A percentile compares a stretch with the other conserved stretches of the same genome.
Evolutionary conservation across 1,284 basidiomycete species (phyloP).

Genomic region (Naganishia sp.): DNA sequence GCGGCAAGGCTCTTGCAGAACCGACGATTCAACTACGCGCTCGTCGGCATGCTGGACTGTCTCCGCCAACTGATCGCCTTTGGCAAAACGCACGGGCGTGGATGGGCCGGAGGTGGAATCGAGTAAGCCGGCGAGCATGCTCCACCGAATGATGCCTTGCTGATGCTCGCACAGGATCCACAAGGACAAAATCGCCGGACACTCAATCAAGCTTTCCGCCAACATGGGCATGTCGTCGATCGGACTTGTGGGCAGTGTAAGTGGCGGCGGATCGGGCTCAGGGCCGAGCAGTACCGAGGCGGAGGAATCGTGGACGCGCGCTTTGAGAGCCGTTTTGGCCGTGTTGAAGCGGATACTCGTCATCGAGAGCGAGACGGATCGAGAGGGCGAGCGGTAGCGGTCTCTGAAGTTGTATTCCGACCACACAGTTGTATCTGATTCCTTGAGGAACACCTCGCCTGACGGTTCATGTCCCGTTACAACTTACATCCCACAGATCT

Average conservation of each 20-base stretch:
- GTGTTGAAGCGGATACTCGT: conserved; percentile 69
- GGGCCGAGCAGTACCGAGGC: conserved; percentile 35
- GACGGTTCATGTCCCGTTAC: no score
- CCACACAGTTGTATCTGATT: conserved; percentile 10
- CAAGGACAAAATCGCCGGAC: conserved; percentile 94
- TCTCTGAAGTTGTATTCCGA: background rate
- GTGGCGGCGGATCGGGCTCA: conserved; percentile 12
- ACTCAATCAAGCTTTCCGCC: conserved; percentile 90
- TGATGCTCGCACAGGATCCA: conserved; percentile 63
- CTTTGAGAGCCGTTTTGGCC: conserved; percentile 83
- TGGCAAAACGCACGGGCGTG: conserved; percentile 70
- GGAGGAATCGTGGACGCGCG: conserved; percentile 94
- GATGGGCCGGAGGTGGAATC: conserved; percentile 74
- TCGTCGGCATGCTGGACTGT: conserved; percentile 94
- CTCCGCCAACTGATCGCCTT: conserved; percentile 85
- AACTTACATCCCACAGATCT: background rate
- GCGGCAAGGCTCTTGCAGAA: conserved; percentile 78
- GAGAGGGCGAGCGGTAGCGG: background rate
- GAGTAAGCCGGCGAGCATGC: conserved; percentile 38
- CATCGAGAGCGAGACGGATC: conserved; percentile 49
- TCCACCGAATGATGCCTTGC: conserved; percentile 30
- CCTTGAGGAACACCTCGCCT: background rate
- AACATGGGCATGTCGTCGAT: conserved; percentile 62
- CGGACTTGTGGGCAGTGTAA: conserved; percentile 43
- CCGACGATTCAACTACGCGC: conserved; percentile 90